Evolutionary conservation across 371 early-diverging fungal genomes (phyloP).

Genomic region (Mortierella sp.): DNA sequence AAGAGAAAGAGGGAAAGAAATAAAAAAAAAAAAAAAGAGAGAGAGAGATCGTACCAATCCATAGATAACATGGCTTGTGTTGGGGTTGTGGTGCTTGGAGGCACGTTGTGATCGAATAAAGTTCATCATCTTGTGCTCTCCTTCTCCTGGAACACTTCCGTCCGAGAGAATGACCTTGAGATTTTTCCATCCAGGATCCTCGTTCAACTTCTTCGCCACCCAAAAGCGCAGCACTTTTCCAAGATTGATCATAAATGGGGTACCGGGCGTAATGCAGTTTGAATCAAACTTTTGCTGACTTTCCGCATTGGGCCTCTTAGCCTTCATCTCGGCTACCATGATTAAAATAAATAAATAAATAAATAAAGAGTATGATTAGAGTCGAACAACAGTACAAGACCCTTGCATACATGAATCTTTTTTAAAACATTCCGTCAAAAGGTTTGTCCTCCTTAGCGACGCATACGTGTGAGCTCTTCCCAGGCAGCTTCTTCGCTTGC

Average conservation of each 20-base stretch:
- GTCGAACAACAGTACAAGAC: too few relatives aligned
- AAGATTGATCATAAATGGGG: slow-evolving; percentile 97
- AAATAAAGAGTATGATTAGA: background rate
- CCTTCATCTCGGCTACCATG: slow-evolving; percentile 54
- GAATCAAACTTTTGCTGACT: slow-evolving; percentile 90
- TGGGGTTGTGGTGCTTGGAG: slow-evolving; percentile 84
- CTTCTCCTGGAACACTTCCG: slow-evolving; percentile 97
- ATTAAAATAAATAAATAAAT: background rate
- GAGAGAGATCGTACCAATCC: slow-evolving; percentile 73
- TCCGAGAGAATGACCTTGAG: slow-evolving; percentile 95
- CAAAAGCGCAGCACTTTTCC: slow-evolving; percentile 90
- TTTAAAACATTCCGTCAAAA: background rate
- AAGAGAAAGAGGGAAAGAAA: background rate
- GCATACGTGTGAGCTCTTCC: slow-evolving; percentile 69
- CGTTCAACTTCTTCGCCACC: slow-evolving; percentile 89
- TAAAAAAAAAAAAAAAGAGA: background rate
- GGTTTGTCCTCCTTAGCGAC: background rate
- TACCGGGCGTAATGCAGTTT: slow-evolving; percentile 99
- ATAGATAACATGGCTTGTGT: slow-evolving; percentile 95
- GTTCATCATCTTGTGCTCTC: slow-evolving; percentile 99
- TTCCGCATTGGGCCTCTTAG: slow-evolving; percentile 61
- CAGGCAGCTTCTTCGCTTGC: slow-evolving; percentile 77
- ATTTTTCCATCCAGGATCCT: slow-evolving; percentile 91
- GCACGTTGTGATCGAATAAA: slow-evolving; percentile 92
- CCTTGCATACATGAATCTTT: too few relatives aligned